These are phyloP conservation scores for Knufia fluminis DNA, from an alignment of 2,329 filamentous ascomycete genomes.

Conservation along the genomic window DNA sequence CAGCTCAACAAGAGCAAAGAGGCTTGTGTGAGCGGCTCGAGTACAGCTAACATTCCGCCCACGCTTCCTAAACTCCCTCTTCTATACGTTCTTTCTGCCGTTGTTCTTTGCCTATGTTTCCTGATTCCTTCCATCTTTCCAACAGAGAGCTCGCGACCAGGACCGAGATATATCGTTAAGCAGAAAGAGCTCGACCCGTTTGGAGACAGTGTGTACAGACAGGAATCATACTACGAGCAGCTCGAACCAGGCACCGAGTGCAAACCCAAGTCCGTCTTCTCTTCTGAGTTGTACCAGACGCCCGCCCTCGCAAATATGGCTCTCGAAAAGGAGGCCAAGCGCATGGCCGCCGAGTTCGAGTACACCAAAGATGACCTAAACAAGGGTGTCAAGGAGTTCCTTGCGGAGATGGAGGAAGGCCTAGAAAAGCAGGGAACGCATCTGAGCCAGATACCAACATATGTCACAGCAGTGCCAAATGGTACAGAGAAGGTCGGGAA, in stretches of 20 bases:
- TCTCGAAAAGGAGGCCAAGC: constrained; percentile 61
- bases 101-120: constrained; percentile 10
- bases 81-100: constrained; percentile 14
- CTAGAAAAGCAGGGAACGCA: constrained; percentile 67
- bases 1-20: constrained; percentile 5
- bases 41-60: background rate
- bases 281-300: constrained; percentile 18
- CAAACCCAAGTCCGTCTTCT: constrained; percentile 22
- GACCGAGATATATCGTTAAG: background rate
- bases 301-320: constrained; percentile 22
- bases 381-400: constrained; percentile 72
- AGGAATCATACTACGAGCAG: constrained; percentile 23
- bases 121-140: constrained; percentile 6
- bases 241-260: constrained; percentile 23
- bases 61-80: constrained; percentile 11
- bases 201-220: constrained; percentile 23
- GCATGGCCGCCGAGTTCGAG: constrained; percentile 76
- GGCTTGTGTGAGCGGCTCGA: background rate
- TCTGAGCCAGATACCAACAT: constrained; percentile 92
- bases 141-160: constrained; percentile 1
- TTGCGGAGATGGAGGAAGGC: constrained; percentile 80
- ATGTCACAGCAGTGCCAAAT: constrained; percentile 91
- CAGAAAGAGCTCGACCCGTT: constrained; percentile 17
- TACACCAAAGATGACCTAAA: constrained; percentile 71
- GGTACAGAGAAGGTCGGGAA: constrained; percentile 80